Evolutionary conservation across 345 rosid species (phyloP), one percentile per base, ranked within the genome.

Genomic region (Pugionium dolabratum): DNA sequence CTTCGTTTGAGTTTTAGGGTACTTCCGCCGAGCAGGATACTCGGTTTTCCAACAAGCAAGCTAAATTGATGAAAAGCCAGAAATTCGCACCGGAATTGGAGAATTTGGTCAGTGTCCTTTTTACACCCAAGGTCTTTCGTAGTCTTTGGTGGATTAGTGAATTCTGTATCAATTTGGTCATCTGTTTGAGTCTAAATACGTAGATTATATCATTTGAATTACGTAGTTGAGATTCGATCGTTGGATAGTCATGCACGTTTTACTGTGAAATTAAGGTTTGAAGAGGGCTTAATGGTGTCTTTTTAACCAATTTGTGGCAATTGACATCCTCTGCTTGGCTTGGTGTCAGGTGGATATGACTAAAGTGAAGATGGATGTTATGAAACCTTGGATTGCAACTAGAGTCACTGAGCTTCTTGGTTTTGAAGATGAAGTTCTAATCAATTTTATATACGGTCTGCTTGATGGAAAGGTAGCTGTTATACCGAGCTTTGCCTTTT

Each of bases 1-100:
- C 37, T 71, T 40, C 4, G 32, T 63, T 3, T 40, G 51, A 5
- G 40, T 7, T 53, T 45, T 44, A 95, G 99, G 99, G 99, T 28
- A 89, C 99, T 37, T 88, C 97, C 57, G 96, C 96, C 11, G 99
- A 95, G 59, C 99, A 95, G 64, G 99, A 95, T 74, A 91, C 97
- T 58, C 83, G 99, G 67, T 95, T 91, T 78, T 95, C 99, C 32
- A 95, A 95, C 87, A 95, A 95, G 85, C 97, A 95, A 74, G 97
- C 95, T 4, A 91, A 87, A 79, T 84, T 95, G 33, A 30, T 91
- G 79, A 95, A 95, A 67, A 82, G 96, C 64, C 97, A 88, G 84
- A 95, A 95, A 81, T 91, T 95, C 42, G 79, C 95, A 54, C 74
- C 96, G 7, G 95, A 90, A 70, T 75, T 90, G 79, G 99, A 94